A percentile compares a stretch with the other conserved stretches of the same genome.
Conservation (phyloP, 805 yeast species). For the Candida ascalaphidarum region DNA sequence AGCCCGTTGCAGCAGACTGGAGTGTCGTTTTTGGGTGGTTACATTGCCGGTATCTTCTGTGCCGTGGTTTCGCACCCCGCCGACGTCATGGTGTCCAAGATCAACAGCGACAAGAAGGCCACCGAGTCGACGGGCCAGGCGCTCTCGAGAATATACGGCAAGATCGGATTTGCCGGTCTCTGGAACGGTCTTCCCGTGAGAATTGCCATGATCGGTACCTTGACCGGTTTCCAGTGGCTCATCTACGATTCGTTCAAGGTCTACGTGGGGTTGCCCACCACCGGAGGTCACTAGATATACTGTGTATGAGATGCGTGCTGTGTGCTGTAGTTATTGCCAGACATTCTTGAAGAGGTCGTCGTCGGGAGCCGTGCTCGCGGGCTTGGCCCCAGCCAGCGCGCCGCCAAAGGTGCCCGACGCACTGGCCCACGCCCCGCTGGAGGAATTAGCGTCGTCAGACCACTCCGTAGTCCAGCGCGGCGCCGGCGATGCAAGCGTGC, state of each 20-base stretch:
- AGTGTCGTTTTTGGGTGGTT: slow-evolving; percentile 91
- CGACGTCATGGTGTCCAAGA: slow-evolving; percentile 96
- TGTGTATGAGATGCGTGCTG: too few relatives aligned
- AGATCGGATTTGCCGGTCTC: slow-evolving; percentile 83
- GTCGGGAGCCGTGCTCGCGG: slow-evolving; percentile 24
- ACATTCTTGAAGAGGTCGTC: slow-evolving; percentile 66
- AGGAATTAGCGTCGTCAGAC: slow-evolving; percentile 10
- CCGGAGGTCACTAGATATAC: slow-evolving; percentile 60
- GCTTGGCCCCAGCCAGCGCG: background rate
- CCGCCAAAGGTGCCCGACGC: too few relatives aligned
- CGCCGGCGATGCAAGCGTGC: background rate
- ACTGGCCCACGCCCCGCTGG: too few relatives aligned
- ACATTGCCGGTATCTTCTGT: slow-evolving; percentile 95
- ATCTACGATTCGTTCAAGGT: slow-evolving; percentile 94
- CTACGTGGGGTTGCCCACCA: slow-evolving; percentile 89
- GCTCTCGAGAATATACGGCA: slow-evolving; percentile 61
- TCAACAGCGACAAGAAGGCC: slow-evolving; percentile 63
- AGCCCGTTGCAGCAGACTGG: slow-evolving; percentile 78
- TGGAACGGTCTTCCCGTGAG: slow-evolving; percentile 96
- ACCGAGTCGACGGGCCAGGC: slow-evolving; percentile 64
- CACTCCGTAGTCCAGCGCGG: slow-evolving; percentile 25
- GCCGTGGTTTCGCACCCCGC: slow-evolving; percentile 97
- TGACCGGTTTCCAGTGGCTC: slow-evolving; percentile 96
- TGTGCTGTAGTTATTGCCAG: slow-evolving; percentile 55
- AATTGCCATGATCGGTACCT: slow-evolving; percentile 94